Evolutionary conservation across 2,329 filamentous ascomycete genomes (phyloP), one percentile per base, ranked within the genome.

Genomic region (Diaporthe velutina): DNA sequence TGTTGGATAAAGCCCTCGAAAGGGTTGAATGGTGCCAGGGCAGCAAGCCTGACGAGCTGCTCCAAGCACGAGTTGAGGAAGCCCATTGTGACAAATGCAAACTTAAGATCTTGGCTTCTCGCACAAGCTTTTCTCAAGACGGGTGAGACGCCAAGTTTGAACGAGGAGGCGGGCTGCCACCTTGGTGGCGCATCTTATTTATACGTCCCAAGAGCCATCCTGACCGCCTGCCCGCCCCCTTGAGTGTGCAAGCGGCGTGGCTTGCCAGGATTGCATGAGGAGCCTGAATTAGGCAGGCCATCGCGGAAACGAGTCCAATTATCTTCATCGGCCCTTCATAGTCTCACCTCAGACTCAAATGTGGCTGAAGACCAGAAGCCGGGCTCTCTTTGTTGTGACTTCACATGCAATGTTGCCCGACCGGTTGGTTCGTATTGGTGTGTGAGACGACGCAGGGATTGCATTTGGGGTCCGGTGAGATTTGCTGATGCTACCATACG

Each of bases 21-120:
- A 5, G 73, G 73, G 40, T 52, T 70, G 25, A 74, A 74, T 3
- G 60, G 60, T 22, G 54, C 52, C 50, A 76, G 50, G 6, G 75
- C 45, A 28, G 64, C 60, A 30, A 74, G 30, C 40, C 35, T 71
- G 52, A 74, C 10, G 8, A 76, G 75, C 54, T 50, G 19, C 9
- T 76, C 75, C 42, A 76, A 22, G 48, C 75, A 76, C 15, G 61
- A 64, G 35, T 70, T 52, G 9, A 76, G 22, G 15, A 76, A 74
- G 9, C 75, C 73, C 75, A 76, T 76, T 4, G 50, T 74, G 57
- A 45, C 30, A 25, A n/a, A 64, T 38, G 25, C 50, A 30, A 38
- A 10, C 52, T 45, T 17, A 15, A 1, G 25, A 33, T 25, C 45
- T 52, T 38, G 50, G 45, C 66, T 33, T 9, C 35, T 55, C 2